A percentile compares a stretch with the other conserved stretches of the same genome.
Evolutionary conservation across 257 asterid genomes (phyloP).

Genomic region (Nicotiana tomentosiformis): DNA sequence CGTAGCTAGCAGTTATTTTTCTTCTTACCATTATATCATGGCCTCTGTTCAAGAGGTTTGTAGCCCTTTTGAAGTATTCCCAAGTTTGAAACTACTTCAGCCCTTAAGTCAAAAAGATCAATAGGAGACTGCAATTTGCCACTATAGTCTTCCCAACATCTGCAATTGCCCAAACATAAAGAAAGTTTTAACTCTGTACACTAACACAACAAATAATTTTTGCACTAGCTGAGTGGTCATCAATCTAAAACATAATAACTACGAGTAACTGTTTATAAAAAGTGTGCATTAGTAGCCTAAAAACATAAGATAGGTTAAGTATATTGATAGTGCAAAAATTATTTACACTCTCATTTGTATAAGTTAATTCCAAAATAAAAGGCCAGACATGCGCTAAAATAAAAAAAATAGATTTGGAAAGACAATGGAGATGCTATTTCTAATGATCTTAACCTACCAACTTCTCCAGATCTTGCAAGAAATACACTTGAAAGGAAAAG

Average conservation of each 20-base stretch:
- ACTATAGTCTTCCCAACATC: conserved; percentile 27
- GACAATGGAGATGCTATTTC: too few species aligned
- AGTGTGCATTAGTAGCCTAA: background rate
- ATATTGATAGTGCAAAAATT: too few species aligned
- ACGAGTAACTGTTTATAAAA: background rate
- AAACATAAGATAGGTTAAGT: too few species aligned
- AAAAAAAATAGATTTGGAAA: too few species aligned
- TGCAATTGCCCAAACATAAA: conserved; percentile 5
- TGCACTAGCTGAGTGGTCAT: too few species aligned
- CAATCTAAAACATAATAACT: too few species aligned
- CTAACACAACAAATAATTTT: too few species aligned
- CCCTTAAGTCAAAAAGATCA: conserved; percentile 47
- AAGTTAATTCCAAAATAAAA: too few species aligned
- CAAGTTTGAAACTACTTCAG: conserved; percentile 39
- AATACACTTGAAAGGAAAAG: conserved; percentile 1
- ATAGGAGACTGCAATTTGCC: conserved; percentile 77
- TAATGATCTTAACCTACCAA: conserved; percentile 20
- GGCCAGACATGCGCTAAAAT: background rate
- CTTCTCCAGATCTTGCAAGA: conserved; percentile 36
- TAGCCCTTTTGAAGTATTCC: conserved; percentile 39
- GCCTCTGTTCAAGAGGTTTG: conserved; percentile 52
- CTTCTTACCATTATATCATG: conserved; percentile 74
- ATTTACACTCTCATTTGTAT: too few species aligned
- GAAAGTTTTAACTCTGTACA: background rate
- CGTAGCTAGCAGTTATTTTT: background rate